These are phyloP conservation scores for Gossypium rotundifolium DNA, from an alignment of 345 rosid genomes.

Conservation along the genomic window DNA sequence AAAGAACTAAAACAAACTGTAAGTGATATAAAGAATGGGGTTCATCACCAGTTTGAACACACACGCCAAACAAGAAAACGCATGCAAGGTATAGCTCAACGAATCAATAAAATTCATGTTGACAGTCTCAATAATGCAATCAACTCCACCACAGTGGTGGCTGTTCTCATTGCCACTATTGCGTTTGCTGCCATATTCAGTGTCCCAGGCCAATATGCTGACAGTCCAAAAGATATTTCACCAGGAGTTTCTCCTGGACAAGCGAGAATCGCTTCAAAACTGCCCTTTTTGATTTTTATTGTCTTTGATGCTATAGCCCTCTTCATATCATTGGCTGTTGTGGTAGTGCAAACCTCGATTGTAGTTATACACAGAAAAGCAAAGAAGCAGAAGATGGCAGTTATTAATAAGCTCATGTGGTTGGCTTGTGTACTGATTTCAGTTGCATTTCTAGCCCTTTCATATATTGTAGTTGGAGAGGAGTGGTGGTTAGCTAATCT, in stretches of 20 bases:
- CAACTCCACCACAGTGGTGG: constrained; percentile 81
- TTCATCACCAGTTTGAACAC: constrained; percentile 72
- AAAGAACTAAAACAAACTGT: constrained; percentile 76
- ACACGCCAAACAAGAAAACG: constrained; percentile 61
- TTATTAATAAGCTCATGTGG: constrained; percentile 97
- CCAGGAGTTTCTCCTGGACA: constrained; percentile 41
- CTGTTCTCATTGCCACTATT: constrained; percentile 88
- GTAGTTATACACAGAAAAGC: constrained; percentile 78
- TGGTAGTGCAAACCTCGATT: constrained; percentile 85
- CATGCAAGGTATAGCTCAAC: constrained; percentile 73
- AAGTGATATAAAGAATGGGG: constrained; percentile 84
- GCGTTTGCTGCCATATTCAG: constrained; percentile 91
- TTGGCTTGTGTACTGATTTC: constrained; percentile 83
- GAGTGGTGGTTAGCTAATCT: constrained; percentile 54
- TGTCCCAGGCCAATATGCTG: constrained; percentile 69
- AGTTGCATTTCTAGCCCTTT: constrained; percentile 67
- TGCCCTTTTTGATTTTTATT: constrained; percentile 57
- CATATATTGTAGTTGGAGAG: constrained; percentile 66
- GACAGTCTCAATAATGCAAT: constrained; percentile 95
- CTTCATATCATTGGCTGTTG: constrained; percentile 89
- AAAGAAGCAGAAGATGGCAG: constrained; percentile 69
- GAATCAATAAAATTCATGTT: constrained; percentile 61
- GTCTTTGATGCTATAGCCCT: constrained; percentile 78
- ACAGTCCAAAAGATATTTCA: constrained; percentile 25
- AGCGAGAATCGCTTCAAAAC: constrained; percentile 56